Conservation (phyloP, 2,329 filamentous ascomycete species). For the Neurospora sp. region DNA sequence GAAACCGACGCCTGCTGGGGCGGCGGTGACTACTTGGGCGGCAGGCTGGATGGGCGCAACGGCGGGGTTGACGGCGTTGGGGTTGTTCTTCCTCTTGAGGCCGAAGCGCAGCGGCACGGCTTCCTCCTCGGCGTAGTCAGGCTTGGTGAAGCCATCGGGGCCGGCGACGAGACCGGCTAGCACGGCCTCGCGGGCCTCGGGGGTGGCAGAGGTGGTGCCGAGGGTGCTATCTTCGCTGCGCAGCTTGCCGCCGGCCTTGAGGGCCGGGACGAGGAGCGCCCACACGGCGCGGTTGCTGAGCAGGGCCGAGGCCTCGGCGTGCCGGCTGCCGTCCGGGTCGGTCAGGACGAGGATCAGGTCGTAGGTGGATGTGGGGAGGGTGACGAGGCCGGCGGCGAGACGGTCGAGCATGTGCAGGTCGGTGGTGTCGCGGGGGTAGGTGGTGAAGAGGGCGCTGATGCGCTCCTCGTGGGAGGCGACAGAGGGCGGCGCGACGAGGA, state of each 20-base stretch:
- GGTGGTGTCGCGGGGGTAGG: constrained; percentile 64
- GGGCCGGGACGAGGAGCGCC: constrained; percentile 55
- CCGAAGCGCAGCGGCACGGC: constrained; percentile 56
- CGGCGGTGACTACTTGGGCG: neutral
- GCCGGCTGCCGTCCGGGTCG: constrained; percentile 59
- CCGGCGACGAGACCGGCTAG: constrained; percentile 65
- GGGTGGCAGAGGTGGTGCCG: constrained; percentile 10
- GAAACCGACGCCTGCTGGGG: constrained; percentile 50
- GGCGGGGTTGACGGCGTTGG: constrained; percentile 7
- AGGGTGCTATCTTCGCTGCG: constrained; percentile 59
- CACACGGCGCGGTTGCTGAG: constrained; percentile 56
- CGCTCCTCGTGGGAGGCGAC: constrained; percentile 76
- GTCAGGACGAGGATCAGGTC: constrained; percentile 77
- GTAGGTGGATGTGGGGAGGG: constrained; percentile 69
- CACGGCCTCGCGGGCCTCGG: constrained; percentile 67
- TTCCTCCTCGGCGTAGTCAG: constrained; percentile 44
- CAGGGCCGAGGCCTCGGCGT: constrained; percentile 51
- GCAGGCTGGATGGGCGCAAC: constrained; percentile 13
- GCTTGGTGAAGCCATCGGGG: constrained; percentile 65
- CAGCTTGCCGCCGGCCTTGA: constrained; percentile 61
- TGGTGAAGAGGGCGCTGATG: constrained; percentile 59
- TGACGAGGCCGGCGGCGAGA: constrained; percentile 69
- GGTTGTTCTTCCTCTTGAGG: constrained; percentile 45
- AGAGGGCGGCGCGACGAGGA: constrained; percentile 71
- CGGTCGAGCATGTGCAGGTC: constrained; percentile 98